These are phyloP conservation scores for Urochloa ruziziensis DNA, from an alignment of 176 grass and related monocot genomes.

Conservation along the genomic window DNA sequence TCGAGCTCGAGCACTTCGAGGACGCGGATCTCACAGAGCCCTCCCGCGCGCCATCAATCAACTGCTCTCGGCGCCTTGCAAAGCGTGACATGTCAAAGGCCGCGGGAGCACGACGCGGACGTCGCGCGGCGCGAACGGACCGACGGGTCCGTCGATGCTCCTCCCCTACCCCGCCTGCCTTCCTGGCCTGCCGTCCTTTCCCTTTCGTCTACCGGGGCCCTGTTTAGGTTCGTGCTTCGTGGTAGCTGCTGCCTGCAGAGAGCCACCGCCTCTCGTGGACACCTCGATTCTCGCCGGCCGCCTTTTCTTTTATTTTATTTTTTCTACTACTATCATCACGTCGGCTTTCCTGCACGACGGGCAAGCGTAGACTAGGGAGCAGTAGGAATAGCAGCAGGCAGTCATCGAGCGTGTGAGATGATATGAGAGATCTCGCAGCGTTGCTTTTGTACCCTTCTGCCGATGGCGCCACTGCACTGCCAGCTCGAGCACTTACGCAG, in stretches of 20 bases:
- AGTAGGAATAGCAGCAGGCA: not conserved
- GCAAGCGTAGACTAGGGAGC: not conserved
- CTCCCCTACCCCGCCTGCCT: too few relatives aligned
- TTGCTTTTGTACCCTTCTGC: not conserved
- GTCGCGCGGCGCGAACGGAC: not conserved
- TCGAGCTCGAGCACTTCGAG: not conserved
- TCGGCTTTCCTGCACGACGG: not conserved
- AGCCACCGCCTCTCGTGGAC: not conserved
- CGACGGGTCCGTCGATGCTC: not conserved
- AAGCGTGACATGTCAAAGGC: slow-evolving; percentile 32
- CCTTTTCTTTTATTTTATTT: not conserved
- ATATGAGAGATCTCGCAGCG: not conserved
- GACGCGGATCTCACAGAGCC: not conserved
- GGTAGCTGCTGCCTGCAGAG: too few relatives aligned
- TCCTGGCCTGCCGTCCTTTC: too few relatives aligned
- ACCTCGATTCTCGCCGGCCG: not conserved
- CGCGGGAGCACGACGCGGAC: not conserved
- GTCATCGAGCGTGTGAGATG: not conserved
- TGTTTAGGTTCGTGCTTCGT: too few relatives aligned
- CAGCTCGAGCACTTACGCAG: not conserved
- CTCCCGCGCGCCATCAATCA: not conserved
- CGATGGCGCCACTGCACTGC: not conserved
- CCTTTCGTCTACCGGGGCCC: not conserved
- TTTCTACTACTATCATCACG: not conserved
- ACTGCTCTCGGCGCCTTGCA: not conserved